phyloP scores from a whole-genome alignment of 1,284 basidiomycete species.

The Cryptococcus jaspeensis region DNA sequence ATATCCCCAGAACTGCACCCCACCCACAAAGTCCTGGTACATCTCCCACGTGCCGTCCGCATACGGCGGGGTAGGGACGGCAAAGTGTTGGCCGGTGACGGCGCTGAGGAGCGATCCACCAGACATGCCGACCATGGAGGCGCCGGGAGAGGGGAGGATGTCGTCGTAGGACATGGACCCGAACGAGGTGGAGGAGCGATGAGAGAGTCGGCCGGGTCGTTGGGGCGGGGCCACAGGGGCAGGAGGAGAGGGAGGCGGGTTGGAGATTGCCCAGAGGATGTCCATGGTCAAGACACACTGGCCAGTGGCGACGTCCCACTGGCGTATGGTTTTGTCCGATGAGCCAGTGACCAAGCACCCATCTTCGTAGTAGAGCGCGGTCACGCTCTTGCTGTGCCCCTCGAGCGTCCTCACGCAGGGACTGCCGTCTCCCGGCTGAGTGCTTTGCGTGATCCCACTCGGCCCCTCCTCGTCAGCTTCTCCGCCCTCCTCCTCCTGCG shows the following conservation, averaged over 20 bases:
- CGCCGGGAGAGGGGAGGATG: constrained; percentile 42
- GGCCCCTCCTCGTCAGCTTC: constrained; percentile 33
- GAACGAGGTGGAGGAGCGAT: constrained; percentile 48
- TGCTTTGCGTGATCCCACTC: constrained; percentile 27
- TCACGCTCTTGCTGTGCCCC: constrained; percentile 90
- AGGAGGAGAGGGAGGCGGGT: constrained; percentile 63
- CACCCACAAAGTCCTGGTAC: constrained; percentile 97
- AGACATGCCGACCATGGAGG: constrained; percentile 34
- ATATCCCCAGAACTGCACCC: constrained; percentile 98
- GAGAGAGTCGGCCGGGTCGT: constrained; percentile 29
- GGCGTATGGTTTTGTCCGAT: constrained; percentile 95
- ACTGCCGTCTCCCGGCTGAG: constrained; percentile 51
- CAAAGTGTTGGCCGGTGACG: constrained; percentile 64
- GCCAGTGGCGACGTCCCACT: constrained; percentile 96
- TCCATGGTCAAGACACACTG: constrained; percentile 99
- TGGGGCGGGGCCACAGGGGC: constrained; percentile 45
- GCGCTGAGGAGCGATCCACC: constrained; percentile 51
- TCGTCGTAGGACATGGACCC: constrained; percentile 54
- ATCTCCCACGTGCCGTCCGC: constrained; percentile 88
- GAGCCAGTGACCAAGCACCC: constrained; percentile 93
- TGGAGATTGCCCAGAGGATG: constrained; percentile 98
- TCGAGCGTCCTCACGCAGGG: constrained; percentile 76
- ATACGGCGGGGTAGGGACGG: constrained; percentile 79
- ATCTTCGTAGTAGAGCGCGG: constrained; percentile 92
- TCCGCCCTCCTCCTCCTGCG: constrained; percentile 12